These are phyloP conservation scores for Plasmodium inui DNA, from an alignment of 169 alveolate species.

Conservation along the genomic window DNA sequence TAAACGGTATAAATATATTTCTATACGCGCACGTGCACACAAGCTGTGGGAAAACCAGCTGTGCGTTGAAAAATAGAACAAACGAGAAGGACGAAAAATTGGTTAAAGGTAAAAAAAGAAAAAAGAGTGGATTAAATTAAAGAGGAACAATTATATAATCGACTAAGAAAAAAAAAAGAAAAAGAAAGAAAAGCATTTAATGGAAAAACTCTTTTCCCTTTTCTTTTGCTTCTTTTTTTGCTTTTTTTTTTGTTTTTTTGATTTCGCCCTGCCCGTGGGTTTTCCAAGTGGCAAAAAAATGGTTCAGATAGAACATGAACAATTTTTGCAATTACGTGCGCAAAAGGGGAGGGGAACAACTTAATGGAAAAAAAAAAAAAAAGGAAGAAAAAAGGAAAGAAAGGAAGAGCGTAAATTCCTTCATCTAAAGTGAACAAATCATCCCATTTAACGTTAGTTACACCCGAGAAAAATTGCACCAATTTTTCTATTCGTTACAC, in stretches of 20 bases:
- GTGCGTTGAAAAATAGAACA: not conserved
- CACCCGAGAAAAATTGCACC: not conserved
- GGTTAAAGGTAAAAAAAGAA: not conserved
- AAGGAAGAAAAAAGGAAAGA: not conserved
- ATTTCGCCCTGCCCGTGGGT: not conserved
- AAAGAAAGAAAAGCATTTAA: not conserved
- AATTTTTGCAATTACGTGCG: slow-evolving; percentile 32
- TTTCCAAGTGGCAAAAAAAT: not conserved
- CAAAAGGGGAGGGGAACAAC: slow-evolving; percentile 5
- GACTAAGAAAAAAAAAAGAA: not conserved
- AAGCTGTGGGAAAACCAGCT: not conserved
- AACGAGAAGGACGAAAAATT: slow-evolving; percentile 13
- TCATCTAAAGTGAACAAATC: slow-evolving; percentile 16
- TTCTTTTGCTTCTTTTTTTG: not conserved
- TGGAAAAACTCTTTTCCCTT: not conserved
- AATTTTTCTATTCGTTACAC: slow-evolving; percentile 21
- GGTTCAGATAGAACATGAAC: not conserved
- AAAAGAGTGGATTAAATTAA: slow-evolving; percentile 7
- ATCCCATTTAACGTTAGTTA: not conserved
- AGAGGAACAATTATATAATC: not conserved
- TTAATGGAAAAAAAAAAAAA: slow-evolving; percentile 4
- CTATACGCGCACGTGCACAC: not conserved
- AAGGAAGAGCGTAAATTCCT: not conserved
- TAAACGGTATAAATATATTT: not conserved
- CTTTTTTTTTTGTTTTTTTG: slow-evolving; percentile 20